These are phyloP conservation scores for Sarcomyxa edulis DNA, from an alignment of 768 basidiomycete genomes.

Conservation along the genomic window DNA sequence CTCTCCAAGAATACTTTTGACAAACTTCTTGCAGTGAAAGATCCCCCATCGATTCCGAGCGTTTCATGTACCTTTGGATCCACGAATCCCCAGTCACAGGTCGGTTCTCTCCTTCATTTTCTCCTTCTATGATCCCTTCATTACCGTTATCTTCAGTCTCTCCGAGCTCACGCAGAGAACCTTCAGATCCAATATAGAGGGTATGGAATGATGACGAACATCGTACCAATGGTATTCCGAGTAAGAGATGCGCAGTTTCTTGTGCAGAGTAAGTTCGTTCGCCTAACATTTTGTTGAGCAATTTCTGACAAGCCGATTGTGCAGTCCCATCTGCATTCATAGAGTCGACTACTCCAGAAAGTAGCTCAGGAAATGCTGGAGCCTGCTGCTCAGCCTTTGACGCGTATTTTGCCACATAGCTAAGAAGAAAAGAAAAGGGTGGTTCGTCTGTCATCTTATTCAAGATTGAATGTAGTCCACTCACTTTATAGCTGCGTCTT, in stretches of 20 bases:
- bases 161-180: no score
- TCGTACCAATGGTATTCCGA: conserved; percentile 14
- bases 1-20: not conserved
- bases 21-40: conserved; percentile 5
- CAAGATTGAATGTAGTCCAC: no score
- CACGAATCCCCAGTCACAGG: conserved; percentile 7
- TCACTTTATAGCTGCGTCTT: no score
- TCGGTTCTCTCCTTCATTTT: not conserved
- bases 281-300: conserved; percentile 17
- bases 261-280: conserved; percentile 16
- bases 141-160: no score
- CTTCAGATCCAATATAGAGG: conserved; percentile 8
- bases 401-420: conserved; percentile 14
- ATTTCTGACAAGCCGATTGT: conserved; percentile 16
- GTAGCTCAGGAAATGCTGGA: conserved; percentile 12
- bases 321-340: conserved; percentile 9
- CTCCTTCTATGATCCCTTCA: conserved; percentile 2
- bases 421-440: no score
- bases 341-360: conserved; percentile 2
- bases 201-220: conserved; percentile 11
- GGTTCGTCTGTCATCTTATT: conserved; percentile 5
- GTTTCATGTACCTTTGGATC: conserved; percentile 10
- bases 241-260: conserved; percentile 16
- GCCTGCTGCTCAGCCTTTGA: conserved; percentile 10
- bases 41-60: not conserved